phyloP scores from a whole-genome alignment of 148 eudicot genomes.

The Silene conica region DNA sequence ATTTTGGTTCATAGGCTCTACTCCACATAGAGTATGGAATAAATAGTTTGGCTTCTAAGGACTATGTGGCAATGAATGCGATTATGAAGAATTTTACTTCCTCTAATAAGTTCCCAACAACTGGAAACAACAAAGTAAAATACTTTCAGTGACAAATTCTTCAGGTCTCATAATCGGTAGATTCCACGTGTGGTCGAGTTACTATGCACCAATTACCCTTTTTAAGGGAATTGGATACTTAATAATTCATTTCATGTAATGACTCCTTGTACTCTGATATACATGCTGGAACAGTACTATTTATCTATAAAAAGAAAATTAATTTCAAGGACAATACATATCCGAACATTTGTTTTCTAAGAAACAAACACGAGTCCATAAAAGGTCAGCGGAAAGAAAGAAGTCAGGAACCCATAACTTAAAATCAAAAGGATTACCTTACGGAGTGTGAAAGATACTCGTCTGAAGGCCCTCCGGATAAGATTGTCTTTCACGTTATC shows the following conservation, averaged over 20 bases:
- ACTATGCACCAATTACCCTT: too few relatives aligned
- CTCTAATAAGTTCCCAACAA: neutral
- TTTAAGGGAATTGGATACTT: too few relatives aligned
- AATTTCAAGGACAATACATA: neutral
- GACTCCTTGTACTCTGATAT: too few relatives aligned
- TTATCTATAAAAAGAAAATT: too few relatives aligned
- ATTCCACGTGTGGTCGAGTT: neutral
- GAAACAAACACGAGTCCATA: neutral
- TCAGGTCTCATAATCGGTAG: too few relatives aligned
- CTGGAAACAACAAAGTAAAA: neutral
- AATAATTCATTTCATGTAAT: too few relatives aligned
- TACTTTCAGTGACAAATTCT: neutral
- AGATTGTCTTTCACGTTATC: constrained; percentile 64
- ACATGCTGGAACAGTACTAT: too few relatives aligned
- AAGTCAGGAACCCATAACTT: neutral
- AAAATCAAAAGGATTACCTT: constrained; percentile 43
- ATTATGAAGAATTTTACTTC: too few relatives aligned
- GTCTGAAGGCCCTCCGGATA: constrained; percentile 63
- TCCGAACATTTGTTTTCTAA: neutral
- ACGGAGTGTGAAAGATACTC: constrained; percentile 91
- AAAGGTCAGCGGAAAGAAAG: neutral
- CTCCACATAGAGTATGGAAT: too few relatives aligned
- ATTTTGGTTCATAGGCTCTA: too few relatives aligned
- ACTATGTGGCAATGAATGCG: neutral
- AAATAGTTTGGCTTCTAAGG: neutral